Evolutionary conservation across 1,139 yeast species (phyloP).

Genomic region (Debaryomyces robertsiae): DNA sequence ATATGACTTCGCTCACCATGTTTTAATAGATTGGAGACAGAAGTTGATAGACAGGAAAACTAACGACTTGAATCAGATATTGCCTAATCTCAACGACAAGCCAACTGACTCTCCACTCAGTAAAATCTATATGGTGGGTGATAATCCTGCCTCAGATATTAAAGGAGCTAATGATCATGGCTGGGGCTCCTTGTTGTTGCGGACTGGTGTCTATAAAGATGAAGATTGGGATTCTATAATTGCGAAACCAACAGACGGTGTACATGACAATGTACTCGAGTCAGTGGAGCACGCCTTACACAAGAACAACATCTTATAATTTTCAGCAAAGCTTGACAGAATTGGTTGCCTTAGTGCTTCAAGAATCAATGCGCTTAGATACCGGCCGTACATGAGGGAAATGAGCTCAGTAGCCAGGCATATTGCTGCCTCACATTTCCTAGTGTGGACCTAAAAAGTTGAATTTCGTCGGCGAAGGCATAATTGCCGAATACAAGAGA

Average conservation of each 20-base stretch:
- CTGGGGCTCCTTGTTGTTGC: conserved; percentile 82
- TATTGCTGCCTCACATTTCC: too few relatives aligned
- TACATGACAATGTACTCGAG: conserved; percentile 50
- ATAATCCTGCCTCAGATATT: conserved; percentile 91
- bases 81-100: conserved; percentile 40
- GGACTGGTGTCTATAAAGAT: conserved; percentile 84
- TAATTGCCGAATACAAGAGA: too few relatives aligned
- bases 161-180: conserved; percentile 85
- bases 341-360: neutral
- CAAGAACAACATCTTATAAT: conserved; percentile 7
- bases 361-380: too few relatives aligned
- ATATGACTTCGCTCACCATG: conserved; percentile 81
- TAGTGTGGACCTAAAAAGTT: too few relatives aligned
- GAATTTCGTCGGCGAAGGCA: too few relatives aligned
- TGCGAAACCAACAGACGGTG: conserved; percentile 51
- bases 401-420: too few relatives aligned
- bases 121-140: conserved; percentile 90
- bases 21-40: conserved; percentile 61
- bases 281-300: conserved; percentile 33
- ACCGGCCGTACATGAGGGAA: neutral
- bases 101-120: conserved; percentile 49
- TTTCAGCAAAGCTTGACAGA: too few relatives aligned
- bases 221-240: conserved; percentile 51
- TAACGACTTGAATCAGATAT: conserved; percentile 23
- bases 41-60: conserved; percentile 29